Evolutionary conservation across 2,329 filamentous ascomycete genomes (phyloP).

Genomic region (Diaporthe citriasiana): DNA sequence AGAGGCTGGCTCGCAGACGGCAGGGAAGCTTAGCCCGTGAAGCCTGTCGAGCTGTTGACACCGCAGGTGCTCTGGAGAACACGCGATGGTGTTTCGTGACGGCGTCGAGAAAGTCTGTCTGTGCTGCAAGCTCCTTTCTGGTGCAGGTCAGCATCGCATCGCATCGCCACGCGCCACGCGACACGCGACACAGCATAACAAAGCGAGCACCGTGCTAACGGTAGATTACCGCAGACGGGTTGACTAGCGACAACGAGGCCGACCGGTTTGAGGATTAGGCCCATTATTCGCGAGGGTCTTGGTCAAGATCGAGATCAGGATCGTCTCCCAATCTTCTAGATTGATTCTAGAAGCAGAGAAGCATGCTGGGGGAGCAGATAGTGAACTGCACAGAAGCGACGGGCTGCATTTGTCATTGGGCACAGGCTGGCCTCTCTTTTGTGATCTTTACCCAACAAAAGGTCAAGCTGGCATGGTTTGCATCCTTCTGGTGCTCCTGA

Average conservation of each 20-base stretch:
- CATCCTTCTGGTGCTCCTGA: conserved; percentile 10
- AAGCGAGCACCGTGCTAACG: conserved; percentile 6
- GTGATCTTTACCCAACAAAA: background rate
- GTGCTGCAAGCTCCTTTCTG: background rate
- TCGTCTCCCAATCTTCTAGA: conserved; percentile 35
- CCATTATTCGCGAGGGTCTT: background rate
- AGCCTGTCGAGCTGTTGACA: conserved; percentile 16
- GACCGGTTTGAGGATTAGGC: conserved; percentile 2
- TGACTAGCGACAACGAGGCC: conserved; percentile 4
- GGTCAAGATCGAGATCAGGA: conserved; percentile 22
- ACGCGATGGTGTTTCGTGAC: conserved; percentile 14
- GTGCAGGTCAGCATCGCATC: background rate
- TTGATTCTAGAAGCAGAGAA: conserved; percentile 34
- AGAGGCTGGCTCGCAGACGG: background rate
- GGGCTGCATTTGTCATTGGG: conserved; percentile 32
- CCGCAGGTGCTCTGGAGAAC: background rate
- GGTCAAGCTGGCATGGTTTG: background rate
- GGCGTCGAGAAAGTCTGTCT: background rate
- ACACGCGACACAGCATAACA: background rate
- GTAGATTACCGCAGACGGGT: background rate
- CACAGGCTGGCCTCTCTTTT: background rate
- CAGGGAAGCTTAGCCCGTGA: conserved; percentile 24
- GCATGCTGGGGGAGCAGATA: conserved; percentile 26
- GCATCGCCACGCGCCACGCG: background rate
- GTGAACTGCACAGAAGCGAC: conserved; percentile 16